Conservation (phyloP, 176 grass and related monocot genomes). For the Panicum miliaceum region DNA sequence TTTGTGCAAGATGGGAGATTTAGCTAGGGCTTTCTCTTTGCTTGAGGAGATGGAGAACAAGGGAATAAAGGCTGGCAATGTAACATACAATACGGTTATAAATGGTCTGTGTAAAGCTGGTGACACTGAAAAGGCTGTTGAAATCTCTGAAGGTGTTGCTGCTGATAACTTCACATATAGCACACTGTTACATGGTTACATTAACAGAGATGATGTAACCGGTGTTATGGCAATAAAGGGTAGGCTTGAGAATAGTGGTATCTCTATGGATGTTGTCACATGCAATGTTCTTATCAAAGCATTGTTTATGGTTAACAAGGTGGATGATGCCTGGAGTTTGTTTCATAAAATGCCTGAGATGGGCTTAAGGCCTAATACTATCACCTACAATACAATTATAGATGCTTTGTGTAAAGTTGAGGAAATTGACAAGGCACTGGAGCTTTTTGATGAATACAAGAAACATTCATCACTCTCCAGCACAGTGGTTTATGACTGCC, state of each 20-base stretch:
- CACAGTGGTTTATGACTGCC: conserved; percentile 47
- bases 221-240: conserved; percentile 57
- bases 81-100: conserved; percentile 71
- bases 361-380: conserved; percentile 63
- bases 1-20: conserved; percentile 62
- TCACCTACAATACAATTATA: conserved; percentile 81
- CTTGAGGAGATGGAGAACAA: conserved; percentile 68
- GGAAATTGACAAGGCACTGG: conserved; percentile 59
- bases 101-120: conserved; percentile 84
- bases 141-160: conserved; percentile 65
- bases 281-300: conserved; percentile 90
- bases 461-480: conserved; percentile 51
- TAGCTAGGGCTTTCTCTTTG: conserved; percentile 62
- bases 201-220: conserved; percentile 52
- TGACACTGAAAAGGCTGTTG: conserved; percentile 51
- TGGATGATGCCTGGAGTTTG: conserved; percentile 73
- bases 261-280: conserved; percentile 66
- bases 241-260: conserved; percentile 60
- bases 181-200: conserved; percentile 77
- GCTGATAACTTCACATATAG: conserved; percentile 89
- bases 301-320: conserved; percentile 66
- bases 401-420: conserved; percentile 65
- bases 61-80: conserved; percentile 52
- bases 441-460: conserved; percentile 64
- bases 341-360: conserved; percentile 72